Evolutionary conservation across 1,284 basidiomycete species (phyloP).

Genomic region (Apiotrichum gamsii): DNA sequence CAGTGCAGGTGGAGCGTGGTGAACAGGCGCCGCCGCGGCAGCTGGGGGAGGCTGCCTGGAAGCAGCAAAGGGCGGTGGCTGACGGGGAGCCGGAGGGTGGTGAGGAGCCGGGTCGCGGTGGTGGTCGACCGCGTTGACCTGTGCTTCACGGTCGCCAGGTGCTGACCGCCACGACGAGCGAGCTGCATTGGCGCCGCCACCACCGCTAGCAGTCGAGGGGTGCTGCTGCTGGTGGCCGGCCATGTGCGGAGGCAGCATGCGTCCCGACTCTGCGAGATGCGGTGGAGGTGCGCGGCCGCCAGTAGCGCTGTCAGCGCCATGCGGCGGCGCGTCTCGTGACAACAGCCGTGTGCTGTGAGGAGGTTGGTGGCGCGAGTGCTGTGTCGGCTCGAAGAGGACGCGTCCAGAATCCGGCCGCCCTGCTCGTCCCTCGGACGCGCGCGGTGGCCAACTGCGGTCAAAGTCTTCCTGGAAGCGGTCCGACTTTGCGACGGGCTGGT

Average conservation of each 20-base stretch:
- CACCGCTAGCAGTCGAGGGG: slow-evolving; percentile 9
- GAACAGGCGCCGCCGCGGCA: not conserved
- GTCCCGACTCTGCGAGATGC: slow-evolving; percentile 16
- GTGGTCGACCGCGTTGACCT: not conserved
- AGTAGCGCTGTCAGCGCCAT: not conserved
- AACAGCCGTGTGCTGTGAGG: slow-evolving; percentile 40
- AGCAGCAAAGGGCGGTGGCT: slow-evolving; percentile 16
- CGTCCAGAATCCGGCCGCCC: slow-evolving; percentile 34
- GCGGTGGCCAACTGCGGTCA: slow-evolving; percentile 82
- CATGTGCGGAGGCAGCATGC: slow-evolving; percentile 39
- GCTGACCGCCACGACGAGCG: slow-evolving; percentile 21
- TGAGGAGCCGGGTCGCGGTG: no score
- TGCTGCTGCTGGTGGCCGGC: no score
- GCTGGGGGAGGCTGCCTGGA: slow-evolving; percentile 27
- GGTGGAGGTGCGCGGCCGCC: slow-evolving; percentile 19
- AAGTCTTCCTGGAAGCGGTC: slow-evolving; percentile 63
- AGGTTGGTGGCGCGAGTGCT: slow-evolving; percentile 31
- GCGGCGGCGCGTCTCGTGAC: slow-evolving; percentile 25
- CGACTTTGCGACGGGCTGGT: slow-evolving; percentile 35
- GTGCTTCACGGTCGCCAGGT: slow-evolving; percentile 49
- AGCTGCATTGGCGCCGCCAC: no score
- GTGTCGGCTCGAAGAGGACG: slow-evolving; percentile 69
- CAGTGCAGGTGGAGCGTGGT: slow-evolving; percentile 4
- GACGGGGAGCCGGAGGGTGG: not conserved
- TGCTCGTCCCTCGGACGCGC: slow-evolving; percentile 4